Base-by-base conservation (phyloP, 2,329 filamentous ascomycete genomes). In the Talaromyces albobiverticillius region DNA sequence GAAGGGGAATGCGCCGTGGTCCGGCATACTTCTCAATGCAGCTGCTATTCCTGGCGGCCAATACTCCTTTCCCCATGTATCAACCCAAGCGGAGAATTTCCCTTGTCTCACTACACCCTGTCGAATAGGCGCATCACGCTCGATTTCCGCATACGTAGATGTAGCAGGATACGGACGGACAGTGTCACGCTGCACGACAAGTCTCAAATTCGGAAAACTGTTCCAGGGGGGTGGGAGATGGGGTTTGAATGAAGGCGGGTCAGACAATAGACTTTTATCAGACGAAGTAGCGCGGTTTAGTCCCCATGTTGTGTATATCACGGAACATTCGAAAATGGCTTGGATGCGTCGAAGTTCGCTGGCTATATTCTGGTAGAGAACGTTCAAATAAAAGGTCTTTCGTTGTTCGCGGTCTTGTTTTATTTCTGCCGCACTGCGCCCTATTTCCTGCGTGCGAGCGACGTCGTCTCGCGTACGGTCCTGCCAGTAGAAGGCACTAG, bases 401-500 rank as follows among this genome's bases (percentile, higher is more conserved):
- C 64, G 64, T 34, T 60, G 38, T n/a, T 60, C 49, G 0, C 67
- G 67, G 14, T 65, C 59, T 10, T 54, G 53, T 14, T 70, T 65
- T 23, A 67, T 57, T 4, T 71, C 68, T 26, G 58, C 57, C 4
- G 52, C 49, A 14, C 64, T 47, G 4, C 61, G 64, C 16, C 67
- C 67, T 22, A 75, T 66, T n/a, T 73, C 67, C 46, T 71, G 70
- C 0, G 68, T 67, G 14, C 70, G 69, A 4, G 72, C 64, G 20
- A 73, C 71, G 51, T 78, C 76, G 13, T 76, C 71, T 34, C 71
- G 69, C 22, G 75, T 62, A 32, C 75, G 72, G 50, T 80, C 73
- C 59, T 78, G 75, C 78, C 79, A 82, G 67, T 78, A 73, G 64
- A 85, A 86, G 0, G 79, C 71, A 23, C 76, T 79, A 4, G 78